phyloP scores from a whole-genome alignment of 2,329 filamentous ascomycete genomes.

The Fragosphaeria purpurea region DNA sequence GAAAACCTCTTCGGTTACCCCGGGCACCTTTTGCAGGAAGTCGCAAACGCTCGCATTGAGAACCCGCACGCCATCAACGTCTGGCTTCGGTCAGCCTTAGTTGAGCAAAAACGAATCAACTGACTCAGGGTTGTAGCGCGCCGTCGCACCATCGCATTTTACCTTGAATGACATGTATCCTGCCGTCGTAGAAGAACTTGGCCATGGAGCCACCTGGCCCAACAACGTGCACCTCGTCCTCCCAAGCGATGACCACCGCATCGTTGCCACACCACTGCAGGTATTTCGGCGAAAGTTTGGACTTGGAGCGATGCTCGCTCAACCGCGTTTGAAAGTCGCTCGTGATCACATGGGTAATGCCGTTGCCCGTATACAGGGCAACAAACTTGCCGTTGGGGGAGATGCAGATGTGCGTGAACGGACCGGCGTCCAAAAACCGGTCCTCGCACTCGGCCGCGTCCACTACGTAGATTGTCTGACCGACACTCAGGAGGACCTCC shows the following conservation, averaged over 20 bases:
- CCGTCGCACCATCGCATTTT: constrained; percentile 12
- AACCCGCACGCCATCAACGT: constrained; percentile 76
- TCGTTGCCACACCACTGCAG: constrained; percentile 96
- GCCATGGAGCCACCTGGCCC: constrained; percentile 69
- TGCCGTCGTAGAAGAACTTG: constrained; percentile 80
- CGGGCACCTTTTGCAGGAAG: constrained; percentile 88
- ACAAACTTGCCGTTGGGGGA: constrained; percentile 86
- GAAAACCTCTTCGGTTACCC: constrained; percentile 81
- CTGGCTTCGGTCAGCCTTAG: constrained; percentile 22
- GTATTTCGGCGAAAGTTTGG: constrained; percentile 74
- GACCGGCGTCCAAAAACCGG: constrained; percentile 79
- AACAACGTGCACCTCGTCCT: constrained; percentile 91
- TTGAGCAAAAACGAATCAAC: too few species aligned
- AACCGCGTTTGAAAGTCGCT: constrained; percentile 90
- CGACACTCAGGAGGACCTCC: constrained; percentile 80
- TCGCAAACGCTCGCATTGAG: constrained; percentile 94
- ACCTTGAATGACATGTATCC: constrained; percentile 82
- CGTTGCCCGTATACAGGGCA: constrained; percentile 75
- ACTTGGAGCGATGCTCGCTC: constrained; percentile 83
- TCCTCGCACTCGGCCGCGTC: constrained; percentile 89
- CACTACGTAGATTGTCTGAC: constrained; percentile 72
- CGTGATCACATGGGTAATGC: constrained; percentile 84
- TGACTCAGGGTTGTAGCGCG: too few species aligned
- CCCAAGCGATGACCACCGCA: constrained; percentile 88
- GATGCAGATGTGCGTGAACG: constrained; percentile 81